Percentiles rank a stretch among this genome's conserved stretches.
These are phyloP conservation scores for Calonectria pseudoreteaudii DNA, from an alignment of 2,329 filamentous ascomycete species.

Conservation along the genomic window DNA sequence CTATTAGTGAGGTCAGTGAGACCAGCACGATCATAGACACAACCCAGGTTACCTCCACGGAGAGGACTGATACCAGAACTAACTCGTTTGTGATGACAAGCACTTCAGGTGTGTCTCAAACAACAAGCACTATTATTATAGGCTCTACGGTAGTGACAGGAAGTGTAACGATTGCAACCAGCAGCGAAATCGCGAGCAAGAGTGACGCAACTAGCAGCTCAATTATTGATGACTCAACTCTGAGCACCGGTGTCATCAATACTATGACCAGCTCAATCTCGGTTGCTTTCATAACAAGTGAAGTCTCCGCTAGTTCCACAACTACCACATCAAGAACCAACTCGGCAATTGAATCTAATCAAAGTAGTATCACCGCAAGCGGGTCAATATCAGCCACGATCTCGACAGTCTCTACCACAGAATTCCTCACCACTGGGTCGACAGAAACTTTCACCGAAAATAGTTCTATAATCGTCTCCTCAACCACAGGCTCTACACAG, in stretches of 20 bases:
- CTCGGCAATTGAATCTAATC: background rate
- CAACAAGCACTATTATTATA: background rate
- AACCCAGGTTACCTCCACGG: too few species aligned
- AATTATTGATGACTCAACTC: background rate
- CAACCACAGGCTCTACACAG: background rate
- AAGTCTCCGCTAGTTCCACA: background rate
- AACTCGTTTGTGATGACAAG: background rate
- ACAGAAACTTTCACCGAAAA: background rate
- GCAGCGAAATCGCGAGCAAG: background rate
- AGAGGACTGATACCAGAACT: background rate
- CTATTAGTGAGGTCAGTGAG: too few species aligned
- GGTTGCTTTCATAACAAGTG: background rate
- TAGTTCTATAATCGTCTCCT: too few species aligned
- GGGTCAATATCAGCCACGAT: background rate
- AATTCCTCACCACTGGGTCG: background rate
- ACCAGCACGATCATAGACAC: too few species aligned
- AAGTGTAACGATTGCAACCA: background rate
- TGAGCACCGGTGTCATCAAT: background rate
- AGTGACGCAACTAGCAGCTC: background rate
- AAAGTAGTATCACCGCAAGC: background rate
- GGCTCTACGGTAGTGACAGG: too few species aligned
- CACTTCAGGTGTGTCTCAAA: background rate
- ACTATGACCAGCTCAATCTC: background rate
- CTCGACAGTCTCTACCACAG: background rate
- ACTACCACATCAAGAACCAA: background rate